phyloP scores from a whole-genome alignment of 1,284 basidiomycete species.

The Mycena citricolor region DNA sequence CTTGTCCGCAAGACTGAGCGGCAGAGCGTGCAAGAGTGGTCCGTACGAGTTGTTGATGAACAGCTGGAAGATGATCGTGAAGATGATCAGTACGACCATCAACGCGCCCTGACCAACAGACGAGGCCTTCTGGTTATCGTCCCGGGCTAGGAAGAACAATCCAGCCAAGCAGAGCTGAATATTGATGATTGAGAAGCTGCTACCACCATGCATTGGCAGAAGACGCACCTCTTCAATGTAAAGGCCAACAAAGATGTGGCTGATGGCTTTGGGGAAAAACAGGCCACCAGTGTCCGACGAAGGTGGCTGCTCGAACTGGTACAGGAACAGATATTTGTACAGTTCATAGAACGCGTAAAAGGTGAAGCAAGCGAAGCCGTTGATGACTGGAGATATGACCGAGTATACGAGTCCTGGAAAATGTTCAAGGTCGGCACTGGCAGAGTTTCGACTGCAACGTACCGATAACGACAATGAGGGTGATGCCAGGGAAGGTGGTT shows the following conservation, averaged over 20 bases:
- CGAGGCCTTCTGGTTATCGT: slow-evolving; percentile 49
- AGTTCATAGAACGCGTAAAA: slow-evolving; percentile 85
- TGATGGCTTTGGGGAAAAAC: slow-evolving; percentile 95
- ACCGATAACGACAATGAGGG: slow-evolving; percentile 80
- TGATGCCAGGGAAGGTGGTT: slow-evolving; percentile 77
- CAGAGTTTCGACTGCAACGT: slow-evolving; percentile 30
- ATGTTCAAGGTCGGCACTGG: background rate
- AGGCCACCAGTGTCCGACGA: slow-evolving; percentile 86
- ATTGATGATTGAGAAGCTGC: background rate
- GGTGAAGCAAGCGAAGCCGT: slow-evolving; percentile 81
- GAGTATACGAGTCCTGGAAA: slow-evolving; percentile 71
- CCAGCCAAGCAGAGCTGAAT: slow-evolving; percentile 71
- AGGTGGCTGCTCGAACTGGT: slow-evolving; percentile 74
- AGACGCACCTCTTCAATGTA: slow-evolving; percentile 70
- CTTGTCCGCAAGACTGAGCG: slow-evolving; percentile 75
- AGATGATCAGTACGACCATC: slow-evolving; percentile 79
- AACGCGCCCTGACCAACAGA: slow-evolving; percentile 75
- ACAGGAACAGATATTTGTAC: slow-evolving; percentile 90
- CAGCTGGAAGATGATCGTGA: slow-evolving; percentile 75
- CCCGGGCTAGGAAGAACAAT: slow-evolving; percentile 82
- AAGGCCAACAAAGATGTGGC: slow-evolving; percentile 91
- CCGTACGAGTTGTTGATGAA: slow-evolving; percentile 70
- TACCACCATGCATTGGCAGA: background rate
- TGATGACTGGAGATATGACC: slow-evolving; percentile 92
- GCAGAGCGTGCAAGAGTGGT: slow-evolving; percentile 66